Evolutionary conservation across 345 rosid genomes (phyloP).

Genomic region (Ricinus communis): DNA sequence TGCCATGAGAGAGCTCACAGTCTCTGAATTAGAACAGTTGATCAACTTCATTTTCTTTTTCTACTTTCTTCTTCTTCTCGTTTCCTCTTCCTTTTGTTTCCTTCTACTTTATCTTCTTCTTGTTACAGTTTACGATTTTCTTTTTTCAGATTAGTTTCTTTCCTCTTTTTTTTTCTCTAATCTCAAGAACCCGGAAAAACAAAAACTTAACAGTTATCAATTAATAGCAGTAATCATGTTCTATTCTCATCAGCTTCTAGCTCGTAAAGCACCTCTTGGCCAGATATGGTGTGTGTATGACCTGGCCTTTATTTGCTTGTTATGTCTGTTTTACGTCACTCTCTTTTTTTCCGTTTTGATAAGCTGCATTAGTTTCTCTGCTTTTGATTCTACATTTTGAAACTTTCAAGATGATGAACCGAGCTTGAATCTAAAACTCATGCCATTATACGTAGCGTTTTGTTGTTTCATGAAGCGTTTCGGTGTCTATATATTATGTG

Average conservation of each 20-base stretch:
- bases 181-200: too few species aligned
- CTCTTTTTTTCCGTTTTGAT: neutral
- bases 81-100: too few species aligned
- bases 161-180: too few species aligned
- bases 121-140: too few species aligned
- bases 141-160: too few species aligned
- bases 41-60: neutral
- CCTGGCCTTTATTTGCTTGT: neutral
- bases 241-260: slow-evolving; percentile 91
- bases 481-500: too few species aligned
- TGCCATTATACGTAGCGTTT: too few species aligned
- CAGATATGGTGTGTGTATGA: slow-evolving; percentile 66
- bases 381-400: neutral
- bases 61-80: too few species aligned
- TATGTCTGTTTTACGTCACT: neutral
- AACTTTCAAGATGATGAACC: neutral
- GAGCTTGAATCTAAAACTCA: neutral
- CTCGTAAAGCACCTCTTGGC: slow-evolving; percentile 95
- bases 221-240: slow-evolving; percentile 44
- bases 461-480: too few species aligned
- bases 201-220: neutral
- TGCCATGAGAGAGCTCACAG: neutral
- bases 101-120: too few species aligned
- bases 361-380: neutral
- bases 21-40: too few species aligned